These are phyloP conservation scores for Candida jianshihensis DNA, from an alignment of 805 yeast species.

Conservation along the genomic window DNA sequence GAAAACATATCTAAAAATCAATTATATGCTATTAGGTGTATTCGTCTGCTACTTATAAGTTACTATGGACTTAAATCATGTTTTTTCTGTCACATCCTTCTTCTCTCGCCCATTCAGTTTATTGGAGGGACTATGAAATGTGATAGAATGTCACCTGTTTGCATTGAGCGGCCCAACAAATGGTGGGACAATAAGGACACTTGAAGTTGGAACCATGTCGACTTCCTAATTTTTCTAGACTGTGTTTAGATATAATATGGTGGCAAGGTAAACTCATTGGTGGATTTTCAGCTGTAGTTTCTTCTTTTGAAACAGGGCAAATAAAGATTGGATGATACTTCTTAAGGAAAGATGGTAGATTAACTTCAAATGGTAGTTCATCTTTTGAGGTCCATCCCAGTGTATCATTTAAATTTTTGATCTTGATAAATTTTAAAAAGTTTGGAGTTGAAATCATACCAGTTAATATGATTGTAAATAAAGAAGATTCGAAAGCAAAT, in stretches of 20 bases:
- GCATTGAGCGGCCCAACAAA: conserved; percentile 35
- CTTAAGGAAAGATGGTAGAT: conserved; percentile 43
- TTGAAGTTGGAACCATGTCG: conserved; percentile 43
- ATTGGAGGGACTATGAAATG: too few relatives aligned
- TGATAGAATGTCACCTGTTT: conserved; percentile 34
- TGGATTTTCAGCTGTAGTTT: conserved; percentile 49
- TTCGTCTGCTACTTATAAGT: too few relatives aligned
- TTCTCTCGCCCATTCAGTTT: too few relatives aligned
- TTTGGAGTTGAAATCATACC: conserved; percentile 49
- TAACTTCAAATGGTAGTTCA: conserved; percentile 58
- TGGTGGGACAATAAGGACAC: conserved; percentile 67
- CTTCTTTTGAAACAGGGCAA: conserved; percentile 66
- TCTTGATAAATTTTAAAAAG: conserved; percentile 40
- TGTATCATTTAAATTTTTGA: conserved; percentile 29
- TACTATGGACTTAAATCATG: too few relatives aligned
- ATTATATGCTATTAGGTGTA: too few relatives aligned
- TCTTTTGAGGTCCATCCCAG: conserved; percentile 50
- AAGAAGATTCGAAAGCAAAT: conserved; percentile 45
- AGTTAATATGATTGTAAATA: conserved; percentile 42
- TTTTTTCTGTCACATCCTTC: background rate
- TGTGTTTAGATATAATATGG: conserved; percentile 53
- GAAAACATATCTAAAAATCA: too few relatives aligned
- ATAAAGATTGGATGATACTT: conserved; percentile 59
- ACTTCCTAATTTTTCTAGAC: conserved; percentile 41
- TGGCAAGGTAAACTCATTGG: conserved; percentile 58